Evolutionary conservation across 176 grass and related monocot genomes (phyloP).

Genomic region (Triticum urartu): DNA sequence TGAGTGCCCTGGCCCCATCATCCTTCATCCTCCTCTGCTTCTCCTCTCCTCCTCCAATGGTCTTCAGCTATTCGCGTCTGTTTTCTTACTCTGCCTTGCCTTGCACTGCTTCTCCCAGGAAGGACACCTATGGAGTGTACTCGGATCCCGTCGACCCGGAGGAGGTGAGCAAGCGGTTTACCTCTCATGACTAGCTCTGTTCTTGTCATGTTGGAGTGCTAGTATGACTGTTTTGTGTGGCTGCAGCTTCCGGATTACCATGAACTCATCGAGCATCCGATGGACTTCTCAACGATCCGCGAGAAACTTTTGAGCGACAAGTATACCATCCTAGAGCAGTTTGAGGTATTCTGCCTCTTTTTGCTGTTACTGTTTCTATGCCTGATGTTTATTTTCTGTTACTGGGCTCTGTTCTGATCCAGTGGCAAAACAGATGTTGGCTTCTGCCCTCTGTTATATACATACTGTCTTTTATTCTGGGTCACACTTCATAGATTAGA

Average conservation of each 20-base stretch:
- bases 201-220: conserved; percentile 1
- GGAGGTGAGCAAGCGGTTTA: conserved; percentile 47
- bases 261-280: conserved; percentile 60
- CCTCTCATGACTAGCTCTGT: not conserved
- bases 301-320: conserved; percentile 63
- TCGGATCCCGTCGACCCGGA: conserved; percentile 66
- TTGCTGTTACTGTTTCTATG: not conserved
- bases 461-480: not conserved
- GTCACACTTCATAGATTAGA: not conserved
- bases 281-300: conserved; percentile 70
- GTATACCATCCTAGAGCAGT: conserved; percentile 53
- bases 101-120: conserved; percentile 48
- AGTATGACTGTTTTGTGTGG: not conserved
- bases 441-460: not conserved
- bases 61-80: conserved; percentile 2
- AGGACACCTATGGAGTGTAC: conserved; percentile 72
- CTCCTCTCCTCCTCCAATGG: conserved; percentile 6
- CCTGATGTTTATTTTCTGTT: not conserved
- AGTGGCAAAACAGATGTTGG: not conserved
- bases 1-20: conserved; percentile 60
- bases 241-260: conserved; percentile 77
- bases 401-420: conserved; percentile 14
- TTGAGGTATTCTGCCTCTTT: conserved; percentile 51
- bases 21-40: conserved; percentile 22
- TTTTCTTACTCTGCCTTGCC: not conserved